Evolutionary conservation across 306 rosid species (phyloP).

Genomic region (Trifolium dubium): DNA sequence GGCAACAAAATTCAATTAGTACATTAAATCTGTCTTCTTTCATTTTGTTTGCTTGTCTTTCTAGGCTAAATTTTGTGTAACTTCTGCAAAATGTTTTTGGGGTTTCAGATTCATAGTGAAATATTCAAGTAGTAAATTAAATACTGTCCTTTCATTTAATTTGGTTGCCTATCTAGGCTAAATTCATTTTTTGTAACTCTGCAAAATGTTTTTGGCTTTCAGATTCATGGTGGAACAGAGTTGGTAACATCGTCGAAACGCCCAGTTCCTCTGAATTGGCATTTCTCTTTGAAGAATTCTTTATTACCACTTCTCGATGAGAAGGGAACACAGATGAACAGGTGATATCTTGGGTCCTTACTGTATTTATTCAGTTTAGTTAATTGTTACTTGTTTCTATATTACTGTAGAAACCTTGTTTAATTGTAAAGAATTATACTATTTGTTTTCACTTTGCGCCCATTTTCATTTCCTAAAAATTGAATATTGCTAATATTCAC

Average conservation of each 20-base stretch:
- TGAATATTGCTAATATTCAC: conserved; percentile 23
- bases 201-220: conserved; percentile 39
- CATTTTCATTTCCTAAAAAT: conserved; percentile 20
- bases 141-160: conserved; percentile 18
- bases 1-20: conserved; percentile 8
- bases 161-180: conserved; percentile 27
- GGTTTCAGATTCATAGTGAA: conserved; percentile 68
- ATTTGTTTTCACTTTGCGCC: conserved; percentile 34
- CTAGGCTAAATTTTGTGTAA: conserved; percentile 15
- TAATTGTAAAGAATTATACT: neutral
- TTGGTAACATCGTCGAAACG: conserved; percentile 90
- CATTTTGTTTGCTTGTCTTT: conserved; percentile 29
- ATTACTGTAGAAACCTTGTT: conserved; percentile 12
- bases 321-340: conserved; percentile 81
- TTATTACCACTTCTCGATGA: conserved; percentile 85
- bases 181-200: conserved; percentile 19
- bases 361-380: conserved; percentile 35
- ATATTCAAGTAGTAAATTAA: conserved; percentile 40
- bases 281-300: conserved; percentile 77
- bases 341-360: conserved; percentile 50
- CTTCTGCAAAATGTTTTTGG: conserved; percentile 25
- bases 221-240: conserved; percentile 96
- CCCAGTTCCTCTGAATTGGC: conserved; percentile 96
- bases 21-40: conserved; percentile 9
- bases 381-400: conserved; percentile 29